Evolutionary conservation across 2,329 filamentous ascomycete genomes (phyloP).

Genomic region (Chaetoscypha palmicola): DNA sequence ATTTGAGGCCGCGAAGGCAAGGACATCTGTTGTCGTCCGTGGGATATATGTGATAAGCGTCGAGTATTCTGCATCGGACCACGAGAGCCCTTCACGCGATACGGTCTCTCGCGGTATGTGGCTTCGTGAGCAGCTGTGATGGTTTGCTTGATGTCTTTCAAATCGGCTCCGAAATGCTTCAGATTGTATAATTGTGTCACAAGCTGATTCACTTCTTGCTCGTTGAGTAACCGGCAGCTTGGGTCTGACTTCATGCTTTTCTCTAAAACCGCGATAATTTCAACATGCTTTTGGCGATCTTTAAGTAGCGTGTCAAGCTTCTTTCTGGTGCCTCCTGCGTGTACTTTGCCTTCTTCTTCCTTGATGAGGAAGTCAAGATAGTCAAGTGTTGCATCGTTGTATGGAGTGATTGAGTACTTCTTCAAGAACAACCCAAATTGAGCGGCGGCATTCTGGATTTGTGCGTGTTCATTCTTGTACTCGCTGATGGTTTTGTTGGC

Average conservation of each 20-base stretch:
- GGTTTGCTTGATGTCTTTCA: conserved; percentile 16
- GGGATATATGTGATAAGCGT: neutral
- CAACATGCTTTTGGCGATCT: conserved; percentile 15
- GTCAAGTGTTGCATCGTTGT: conserved; percentile 36
- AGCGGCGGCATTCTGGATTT: conserved; percentile 32
- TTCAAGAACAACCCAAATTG: conserved; percentile 36
- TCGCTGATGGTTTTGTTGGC: conserved; percentile 25
- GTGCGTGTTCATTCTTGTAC: conserved; percentile 29
- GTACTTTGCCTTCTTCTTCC: conserved; percentile 32
- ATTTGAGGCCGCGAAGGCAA: neutral
- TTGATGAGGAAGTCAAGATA: conserved; percentile 36
- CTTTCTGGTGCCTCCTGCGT: conserved; percentile 22
- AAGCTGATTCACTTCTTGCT: conserved; percentile 16
- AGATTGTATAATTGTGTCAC: conserved; percentile 23
- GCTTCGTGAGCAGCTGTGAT: conserved; percentile 18
- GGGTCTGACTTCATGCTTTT: conserved; percentile 7
- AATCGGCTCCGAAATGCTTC: conserved; percentile 23
- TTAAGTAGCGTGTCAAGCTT: conserved; percentile 22
- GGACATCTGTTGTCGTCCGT: neutral
- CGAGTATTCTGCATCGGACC: neutral
- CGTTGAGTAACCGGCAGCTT: conserved; percentile 7
- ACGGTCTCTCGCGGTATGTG: conserved; percentile 18
- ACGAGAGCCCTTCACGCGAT: neutral
- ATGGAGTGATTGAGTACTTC: conserved; percentile 33
- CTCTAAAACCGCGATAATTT: conserved; percentile 17